A percentile compares a stretch with the other conserved stretches of the same genome.
Evolutionary conservation across 1,284 basidiomycete species (phyloP).

Genomic region (Marasmius oreades): DNA sequence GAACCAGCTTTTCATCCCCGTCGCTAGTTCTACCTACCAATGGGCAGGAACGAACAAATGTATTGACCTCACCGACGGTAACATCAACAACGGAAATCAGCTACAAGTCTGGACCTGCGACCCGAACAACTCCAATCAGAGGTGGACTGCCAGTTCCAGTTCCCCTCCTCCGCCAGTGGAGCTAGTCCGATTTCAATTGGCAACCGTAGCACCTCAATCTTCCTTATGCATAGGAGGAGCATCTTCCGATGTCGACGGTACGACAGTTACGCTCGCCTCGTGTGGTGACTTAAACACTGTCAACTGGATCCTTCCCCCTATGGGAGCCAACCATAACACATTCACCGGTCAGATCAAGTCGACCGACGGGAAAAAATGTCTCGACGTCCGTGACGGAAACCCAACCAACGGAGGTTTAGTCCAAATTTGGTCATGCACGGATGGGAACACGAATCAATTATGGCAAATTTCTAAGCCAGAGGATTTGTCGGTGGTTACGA

Average conservation of each 20-base stretch:
- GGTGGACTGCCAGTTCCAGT: background rate
- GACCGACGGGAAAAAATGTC: background rate
- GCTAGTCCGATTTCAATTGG: background rate
- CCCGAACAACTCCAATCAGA: background rate
- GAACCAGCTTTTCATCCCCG: conserved; percentile 7
- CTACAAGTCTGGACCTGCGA: too few species aligned
- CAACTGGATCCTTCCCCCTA: too few species aligned
- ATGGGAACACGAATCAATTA: background rate
- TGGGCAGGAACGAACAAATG: conserved; percentile 10
- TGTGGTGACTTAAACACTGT: background rate
- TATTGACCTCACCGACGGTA: conserved; percentile 8
- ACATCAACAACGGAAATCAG: background rate
- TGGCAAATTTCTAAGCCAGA: background rate
- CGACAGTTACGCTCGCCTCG: background rate
- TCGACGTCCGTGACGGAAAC: background rate
- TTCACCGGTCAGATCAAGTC: background rate
- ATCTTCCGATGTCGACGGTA: background rate
- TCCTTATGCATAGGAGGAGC: background rate
- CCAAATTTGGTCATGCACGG: background rate
- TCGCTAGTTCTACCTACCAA: conserved; percentile 6
- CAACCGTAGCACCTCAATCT: background rate
- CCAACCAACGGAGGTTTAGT: background rate
- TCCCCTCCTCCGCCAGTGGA: background rate
- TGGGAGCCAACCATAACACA: too few species aligned
- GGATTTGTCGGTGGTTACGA: background rate